Evolutionary conservation across 1,284 basidiomycete genomes (phyloP).

Genomic region (Takashimella koratensis): DNA sequence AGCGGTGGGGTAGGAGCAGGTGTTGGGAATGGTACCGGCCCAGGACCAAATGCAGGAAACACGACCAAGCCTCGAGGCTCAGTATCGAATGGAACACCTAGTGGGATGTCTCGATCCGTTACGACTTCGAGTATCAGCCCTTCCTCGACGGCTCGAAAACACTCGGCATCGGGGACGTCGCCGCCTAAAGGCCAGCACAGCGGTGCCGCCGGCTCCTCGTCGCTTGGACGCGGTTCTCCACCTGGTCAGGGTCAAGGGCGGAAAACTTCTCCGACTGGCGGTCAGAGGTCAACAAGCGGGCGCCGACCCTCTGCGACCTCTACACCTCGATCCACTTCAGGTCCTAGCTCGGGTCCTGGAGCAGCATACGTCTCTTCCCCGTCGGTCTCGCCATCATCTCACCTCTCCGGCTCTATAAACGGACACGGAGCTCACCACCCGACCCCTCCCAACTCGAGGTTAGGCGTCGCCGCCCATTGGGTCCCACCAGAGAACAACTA

Average conservation of each 20-base stretch:
- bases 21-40: background rate
- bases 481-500: slow-evolving; percentile 40
- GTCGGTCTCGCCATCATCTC: background rate
- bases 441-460: background rate
- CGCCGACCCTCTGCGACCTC: background rate
- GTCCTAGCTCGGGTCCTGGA: background rate
- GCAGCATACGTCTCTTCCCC: background rate
- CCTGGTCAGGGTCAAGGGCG: background rate
- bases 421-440: background rate
- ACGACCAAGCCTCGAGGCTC: no score
- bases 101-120: no score
- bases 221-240: background rate
- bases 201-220: background rate
- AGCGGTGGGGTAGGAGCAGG: background rate
- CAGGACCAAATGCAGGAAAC: no score
- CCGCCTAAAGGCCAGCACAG: background rate
- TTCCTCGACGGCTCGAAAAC: background rate
- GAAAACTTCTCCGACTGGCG: background rate
- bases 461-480: slow-evolving; percentile 41
- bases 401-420: background rate
- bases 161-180: background rate
- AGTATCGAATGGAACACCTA: no score
- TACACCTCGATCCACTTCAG: background rate
- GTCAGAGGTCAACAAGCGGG: background rate
- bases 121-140: no score